Evolutionary conservation across 352 stramenopile genomes (phyloP), one percentile per base, ranked within the genome.

Genomic region (Phytophthora agathidicida): DNA sequence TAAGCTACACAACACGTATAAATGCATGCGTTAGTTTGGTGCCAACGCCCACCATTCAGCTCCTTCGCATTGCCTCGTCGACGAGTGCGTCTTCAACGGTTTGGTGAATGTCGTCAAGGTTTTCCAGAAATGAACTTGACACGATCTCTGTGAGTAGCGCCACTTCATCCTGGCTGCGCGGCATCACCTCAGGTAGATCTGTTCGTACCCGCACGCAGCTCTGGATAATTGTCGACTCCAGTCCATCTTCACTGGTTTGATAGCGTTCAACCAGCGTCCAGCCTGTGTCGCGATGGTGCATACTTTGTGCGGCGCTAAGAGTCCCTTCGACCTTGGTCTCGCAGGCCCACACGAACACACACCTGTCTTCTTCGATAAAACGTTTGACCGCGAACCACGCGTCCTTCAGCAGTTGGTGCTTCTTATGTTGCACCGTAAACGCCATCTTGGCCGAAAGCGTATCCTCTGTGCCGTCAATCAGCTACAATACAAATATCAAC

Each of bases 401-500:
- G 10, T 72, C 62, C 11, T 67, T 63, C n/a, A 61, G 27, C 27
- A 70, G 57, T 19, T 65, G 44, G 9, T 57, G 41, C n/a, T 67
- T 36, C 3, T 70, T 52, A 27, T 72, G 42, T 2, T 60, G 45
- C 8, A 75, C 46, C 1, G 62, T 65, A 13, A 75, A 63, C 10
- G 60, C 53, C 60, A 74, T 71, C 26, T 74, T 71, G 1, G 65
- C 65, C 7, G 60, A 68, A 3, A 74, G 24, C 7, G 60, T 71
- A 22, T 75, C 67, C 9, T 73, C 67, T 3, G 56, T 37, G 5
- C 57, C 37, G 14, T 70, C 59, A 41, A 60, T 26, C 19, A 73
- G 14, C 63, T 75, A 20, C 33, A n/a, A n/a, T n/a, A 50, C 7
- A 50, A 36, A 58, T 6, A n/a, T n/a, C n/a, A n/a, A n/a, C n/a